A percentile compares a stretch with the other conserved stretches of the same genome.
These are phyloP conservation scores for Tricholoma sp. DNA, from an alignment of 768 basidiomycete genomes.

Conservation along the genomic window DNA sequence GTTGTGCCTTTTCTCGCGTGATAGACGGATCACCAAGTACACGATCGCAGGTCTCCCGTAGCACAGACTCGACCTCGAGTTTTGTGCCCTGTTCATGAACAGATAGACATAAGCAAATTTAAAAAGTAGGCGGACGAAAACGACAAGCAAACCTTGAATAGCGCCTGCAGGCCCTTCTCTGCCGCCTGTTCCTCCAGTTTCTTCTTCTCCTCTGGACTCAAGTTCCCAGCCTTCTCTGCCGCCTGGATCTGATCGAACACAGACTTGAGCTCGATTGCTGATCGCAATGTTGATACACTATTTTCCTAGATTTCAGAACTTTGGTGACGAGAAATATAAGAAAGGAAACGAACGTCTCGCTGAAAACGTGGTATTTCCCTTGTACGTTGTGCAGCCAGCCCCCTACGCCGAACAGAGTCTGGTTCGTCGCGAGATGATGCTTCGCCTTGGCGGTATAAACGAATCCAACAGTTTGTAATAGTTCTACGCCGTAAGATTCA, in stretches of 20 bases:
- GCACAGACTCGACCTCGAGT: constrained; percentile 84
- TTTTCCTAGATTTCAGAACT: constrained; percentile 2
- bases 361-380: constrained; percentile 90
- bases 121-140: background rate
- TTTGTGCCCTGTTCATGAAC: constrained; percentile 64
- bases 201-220: constrained; percentile 73
- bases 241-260: constrained; percentile 92
- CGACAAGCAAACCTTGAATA: constrained; percentile 66
- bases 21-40: constrained; percentile 58
- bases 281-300: constrained; percentile 79
- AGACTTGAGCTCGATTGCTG: constrained; percentile 83
- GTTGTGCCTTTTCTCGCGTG: constrained; percentile 51
- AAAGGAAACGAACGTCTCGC: constrained; percentile 69
- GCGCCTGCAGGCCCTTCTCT: constrained; percentile 84
- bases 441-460: constrained; percentile 81
- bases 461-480: constrained; percentile 82
- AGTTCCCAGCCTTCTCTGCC: constrained; percentile 79
- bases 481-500: constrained; percentile 84
- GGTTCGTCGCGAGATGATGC: constrained; percentile 71
- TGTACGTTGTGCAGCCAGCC: constrained; percentile 93
- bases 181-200: constrained; percentile 89
- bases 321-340: background rate
- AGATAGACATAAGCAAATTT: background rate
- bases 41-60: constrained; percentile 85
- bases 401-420: constrained; percentile 76